Base-by-base conservation (phyloP, 2,329 filamentous ascomycete genomes). In the Trichoderma lentiforme region DNA sequence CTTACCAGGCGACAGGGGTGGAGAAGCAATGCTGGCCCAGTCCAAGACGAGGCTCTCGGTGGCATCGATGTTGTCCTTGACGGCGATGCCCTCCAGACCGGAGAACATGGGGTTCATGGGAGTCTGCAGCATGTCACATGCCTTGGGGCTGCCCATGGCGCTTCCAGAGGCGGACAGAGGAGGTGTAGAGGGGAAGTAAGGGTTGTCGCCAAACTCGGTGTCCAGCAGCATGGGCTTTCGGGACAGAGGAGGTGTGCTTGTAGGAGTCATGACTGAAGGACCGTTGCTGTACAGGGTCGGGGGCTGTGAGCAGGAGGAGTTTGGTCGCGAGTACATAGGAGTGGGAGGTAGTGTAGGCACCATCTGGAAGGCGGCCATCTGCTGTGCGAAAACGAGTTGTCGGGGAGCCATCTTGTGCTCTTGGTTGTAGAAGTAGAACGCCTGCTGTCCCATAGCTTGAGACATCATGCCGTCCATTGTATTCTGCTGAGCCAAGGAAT, bases 1-100 rank as follows among this genome's bases (percentile, higher is more conserved):
- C 93, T 85, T 91, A 97, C 94, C 90, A 88, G 95, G 94, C 78
- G 94, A 97, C 88, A 97, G 90, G 28, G 94, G 93, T 66, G 95
- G 94, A 36, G 95, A 97, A 72, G 89, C 88, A 73, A 90, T 91
- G 80, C 88, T 90, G 71, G 91, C 86, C 92, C 93, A 97, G 77
- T 95, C 92, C 74, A 92, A 86, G 74, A 92, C 89, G 71, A 95
- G 87, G 74, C 90, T 90, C 83, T 96, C 93, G 24, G 89, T 88
- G 76, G 91, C 87, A 26, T 95, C 91, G 75, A 91, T 90, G 32
- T 87, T 88, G 75, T 93, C 87, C 86, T 95, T 94, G 63, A 81
- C 87, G 71, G 82, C 88, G 72, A 90, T 86, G 73, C 87, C 87
- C 74, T 93, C 91, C 53, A 93, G 85, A 4, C 89, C 87, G 51